phyloP scores from a whole-genome alignment of 2,329 filamentous ascomycete genomes.

The Botryotinia convoluta region DNA sequence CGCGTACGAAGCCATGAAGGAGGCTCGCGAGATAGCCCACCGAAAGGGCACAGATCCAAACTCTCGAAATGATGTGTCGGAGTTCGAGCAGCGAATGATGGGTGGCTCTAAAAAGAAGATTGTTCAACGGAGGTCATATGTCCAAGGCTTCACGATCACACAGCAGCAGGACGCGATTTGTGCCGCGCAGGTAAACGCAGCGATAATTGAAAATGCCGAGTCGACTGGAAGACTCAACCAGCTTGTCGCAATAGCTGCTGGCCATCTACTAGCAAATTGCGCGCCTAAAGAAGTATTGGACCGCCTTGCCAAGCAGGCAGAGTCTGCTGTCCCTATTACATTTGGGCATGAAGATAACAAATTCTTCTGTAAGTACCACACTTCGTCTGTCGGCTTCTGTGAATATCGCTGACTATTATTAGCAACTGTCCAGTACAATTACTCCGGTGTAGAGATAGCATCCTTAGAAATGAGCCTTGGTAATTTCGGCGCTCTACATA shows the following conservation, averaged over 20 bases:
- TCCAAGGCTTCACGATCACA: neutral
- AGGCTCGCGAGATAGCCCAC: neutral
- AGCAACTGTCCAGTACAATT: conserved; percentile 4
- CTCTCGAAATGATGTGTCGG: neutral
- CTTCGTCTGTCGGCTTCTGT: too few relatives aligned
- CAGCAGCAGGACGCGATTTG: neutral
- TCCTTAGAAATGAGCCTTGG: neutral
- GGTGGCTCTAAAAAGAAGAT: neutral
- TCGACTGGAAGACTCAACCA: neutral
- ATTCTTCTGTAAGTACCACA: neutral
- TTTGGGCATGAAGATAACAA: neutral
- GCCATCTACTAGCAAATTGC: neutral
- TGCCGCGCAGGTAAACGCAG: neutral
- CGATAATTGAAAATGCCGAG: neutral
- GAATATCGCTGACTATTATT: neutral
- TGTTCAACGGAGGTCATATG: neutral
- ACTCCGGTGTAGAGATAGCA: neutral
- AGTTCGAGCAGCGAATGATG: neutral
- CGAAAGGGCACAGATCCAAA: neutral
- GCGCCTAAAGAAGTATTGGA: neutral
- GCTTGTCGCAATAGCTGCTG: neutral
- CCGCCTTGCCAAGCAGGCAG: neutral
- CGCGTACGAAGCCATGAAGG: conserved; percentile 4
- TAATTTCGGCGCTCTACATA: neutral
- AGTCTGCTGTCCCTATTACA: neutral